phyloP scores from a whole-genome alignment of 257 asterid species.

The Solanum rostratum region DNA sequence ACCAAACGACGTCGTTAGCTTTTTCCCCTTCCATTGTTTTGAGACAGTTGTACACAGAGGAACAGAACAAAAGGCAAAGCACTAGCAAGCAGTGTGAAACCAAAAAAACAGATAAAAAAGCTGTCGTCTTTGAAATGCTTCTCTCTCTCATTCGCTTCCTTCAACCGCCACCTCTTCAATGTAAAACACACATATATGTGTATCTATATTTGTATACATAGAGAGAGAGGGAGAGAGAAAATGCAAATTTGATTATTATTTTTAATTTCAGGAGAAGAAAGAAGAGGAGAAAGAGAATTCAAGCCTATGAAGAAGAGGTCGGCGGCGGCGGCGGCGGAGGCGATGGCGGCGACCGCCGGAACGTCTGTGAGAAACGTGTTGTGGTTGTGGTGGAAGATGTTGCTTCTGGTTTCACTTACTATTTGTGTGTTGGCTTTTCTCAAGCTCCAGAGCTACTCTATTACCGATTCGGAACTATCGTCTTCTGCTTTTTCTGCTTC shows the following conservation, averaged over 20 bases:
- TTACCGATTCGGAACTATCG: slow-evolving; percentile 2
- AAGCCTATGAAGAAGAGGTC: slow-evolving; percentile 11
- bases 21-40: neutral
- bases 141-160: neutral
- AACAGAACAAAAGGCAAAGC: neutral
- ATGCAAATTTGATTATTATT: neutral
- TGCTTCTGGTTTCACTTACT: slow-evolving; percentile 33
- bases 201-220: neutral
- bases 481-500: slow-evolving; percentile 17
- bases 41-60: neutral
- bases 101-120: too few species aligned
- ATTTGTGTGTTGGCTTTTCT: slow-evolving; percentile 51
- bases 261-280: slow-evolving; percentile 25
- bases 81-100: neutral
- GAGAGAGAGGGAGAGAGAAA: neutral
- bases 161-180: slow-evolving; percentile 1
- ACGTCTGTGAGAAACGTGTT: slow-evolving; percentile 36
- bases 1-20: neutral
- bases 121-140: neutral
- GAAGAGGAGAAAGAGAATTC: slow-evolving; percentile 9
- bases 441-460: slow-evolving; percentile 55
- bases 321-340: slow-evolving; percentile 33
- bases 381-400: slow-evolving; percentile 63
- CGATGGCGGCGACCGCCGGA: slow-evolving; percentile 31
- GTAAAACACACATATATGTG: neutral